Base-by-base conservation (phyloP, 2,329 filamentous ascomycete genomes). In the Pochonia chlamydosporia region DNA sequence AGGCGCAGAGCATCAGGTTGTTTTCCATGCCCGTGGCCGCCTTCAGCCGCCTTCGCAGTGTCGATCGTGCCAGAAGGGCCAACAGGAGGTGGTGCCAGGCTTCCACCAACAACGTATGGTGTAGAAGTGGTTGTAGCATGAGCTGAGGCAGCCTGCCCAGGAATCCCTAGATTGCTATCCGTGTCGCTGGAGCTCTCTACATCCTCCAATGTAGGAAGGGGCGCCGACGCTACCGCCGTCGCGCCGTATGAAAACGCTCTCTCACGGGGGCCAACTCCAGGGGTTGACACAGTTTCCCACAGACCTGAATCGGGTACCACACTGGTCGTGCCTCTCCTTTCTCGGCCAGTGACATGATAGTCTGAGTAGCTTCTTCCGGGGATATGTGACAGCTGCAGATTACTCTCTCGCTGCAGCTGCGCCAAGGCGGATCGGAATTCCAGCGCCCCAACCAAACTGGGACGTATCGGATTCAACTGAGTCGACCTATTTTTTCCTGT, bases 341-440 rank as follows among this genome's bases (percentile, higher is more conserved):
- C 50, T 20, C 55, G 51, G 4, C 51, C 48, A 23, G 49, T 51
- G 14, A 64, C 28, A 21, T 65, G 58, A 37, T 62, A 52, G 9
- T 66, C 62, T 0, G 71, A 72, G 35, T 69, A 65, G 56, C 84
- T 81, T 50, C 86, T 78, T 21, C 82, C 67, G 53, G 82, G 76
- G 51, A 95, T 82, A 2, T 83, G 79, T 37, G 82, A 79, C 16
- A 86, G 77, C 56, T 84, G 82, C 23, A 87, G 79, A 53, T 89
- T 93, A 59, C 87, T 81, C 47, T 89, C 87, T 54, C 84, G 87
- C 58, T 95, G 84, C 48, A 99, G 69, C 3, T 90, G 90, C n/a
- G 88, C 85, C 40, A 99, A 72, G 3, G 96, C 85, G 3, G 92
- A 92, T 56, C 91, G 81, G 58, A 99, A 99, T 66, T 99, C 93